phyloP scores from a whole-genome alignment of 2,329 filamentous ascomycete species.

The Penicillium crustosum region DNA sequence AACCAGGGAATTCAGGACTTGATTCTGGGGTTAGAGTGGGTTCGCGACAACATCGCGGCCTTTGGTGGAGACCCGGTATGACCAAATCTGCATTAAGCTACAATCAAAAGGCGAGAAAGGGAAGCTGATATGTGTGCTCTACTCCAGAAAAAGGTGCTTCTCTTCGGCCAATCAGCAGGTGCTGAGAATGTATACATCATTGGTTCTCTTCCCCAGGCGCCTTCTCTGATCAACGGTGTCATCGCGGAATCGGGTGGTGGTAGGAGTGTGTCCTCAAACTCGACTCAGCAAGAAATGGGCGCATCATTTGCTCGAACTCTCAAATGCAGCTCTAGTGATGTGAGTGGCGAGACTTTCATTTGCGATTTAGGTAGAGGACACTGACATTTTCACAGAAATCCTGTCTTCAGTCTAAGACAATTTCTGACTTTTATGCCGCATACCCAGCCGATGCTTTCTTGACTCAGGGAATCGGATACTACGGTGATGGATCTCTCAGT shows the following conservation, averaged over 20 bases:
- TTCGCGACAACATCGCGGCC: slow-evolving; percentile 28
- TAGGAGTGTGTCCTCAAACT: slow-evolving; percentile 3
- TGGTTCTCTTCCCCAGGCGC: slow-evolving; percentile 17
- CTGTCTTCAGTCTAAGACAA: slow-evolving; percentile 20
- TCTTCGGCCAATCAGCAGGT: slow-evolving; percentile 33
- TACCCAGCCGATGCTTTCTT: slow-evolving; percentile 6
- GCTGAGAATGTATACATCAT: slow-evolving; percentile 17
- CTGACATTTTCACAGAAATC: slow-evolving; percentile 18
- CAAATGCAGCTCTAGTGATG: neutral
- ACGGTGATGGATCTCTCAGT: neutral
- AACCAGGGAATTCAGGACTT: slow-evolving; percentile 25
- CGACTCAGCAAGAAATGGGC: slow-evolving; percentile 11
- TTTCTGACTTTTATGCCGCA: slow-evolving; percentile 13
- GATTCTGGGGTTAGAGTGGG: slow-evolving; percentile 24
- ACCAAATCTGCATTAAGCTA: neutral
- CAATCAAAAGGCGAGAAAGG: neutral
- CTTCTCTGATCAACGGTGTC: slow-evolving; percentile 19
- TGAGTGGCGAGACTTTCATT: neutral
- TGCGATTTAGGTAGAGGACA: neutral
- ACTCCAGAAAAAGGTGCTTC: slow-evolving; percentile 21
- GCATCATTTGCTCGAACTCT: slow-evolving; percentile 3
- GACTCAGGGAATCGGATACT: neutral
- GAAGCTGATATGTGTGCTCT: neutral
- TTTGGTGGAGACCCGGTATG: slow-evolving; percentile 33
- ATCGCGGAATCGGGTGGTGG: slow-evolving; percentile 24